Evolutionary conservation across 129 eudicot genomes (phyloP), one percentile per base, ranked within the genome.

Genomic region (Silybum marianum): DNA sequence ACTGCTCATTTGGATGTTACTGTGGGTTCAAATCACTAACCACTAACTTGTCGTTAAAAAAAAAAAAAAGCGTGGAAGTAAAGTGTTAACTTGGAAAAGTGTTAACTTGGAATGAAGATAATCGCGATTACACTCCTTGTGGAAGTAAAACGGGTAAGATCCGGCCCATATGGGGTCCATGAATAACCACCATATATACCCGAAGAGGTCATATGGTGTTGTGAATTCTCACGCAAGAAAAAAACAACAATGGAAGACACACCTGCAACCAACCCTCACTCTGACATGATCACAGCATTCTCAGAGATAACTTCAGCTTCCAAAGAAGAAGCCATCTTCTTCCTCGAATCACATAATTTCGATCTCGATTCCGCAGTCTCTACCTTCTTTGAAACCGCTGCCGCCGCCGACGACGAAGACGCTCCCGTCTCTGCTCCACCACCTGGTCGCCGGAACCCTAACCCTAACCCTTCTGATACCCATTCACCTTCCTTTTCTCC

Each of bases 341-440:
- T 81, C 82, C 86, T 91, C 69, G 97, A 91, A 87, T 81, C 87
- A 12, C 97, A 91, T 87, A 89, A 87, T 62, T 89, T 73, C 85
- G 88, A 89, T 81, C 91, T 89, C 78, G 93, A 91, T 65, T 87
- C 93, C 69, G 93, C 97, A 73, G 82, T 91, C 80, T 87, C 97
- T 73, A 91, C 93, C 74, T 91, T 91, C 82, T 83, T 89, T 85
- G 97, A 91, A 72, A 78, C 91, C 84, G 25, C 80, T 40, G 1
- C 80, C 78, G 48, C 74, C 48, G 48, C 74, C 48, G 54, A 25
- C 79, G 69, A 36, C 66, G 68, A 76, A 74, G 66, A 72, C 83
- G 63, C 87, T 38, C 76, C 62, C 75, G 66, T 54, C 18, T 18
- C 73, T 24, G 76, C 60, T 1, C 68, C 46, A 18, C 3, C 58